A percentile compares a stretch with the other conserved stretches of the same genome.
These are phyloP conservation scores for Myxozyma melibiosi DNA, from an alignment of 805 yeast genomes.

Conservation along the genomic window DNA sequence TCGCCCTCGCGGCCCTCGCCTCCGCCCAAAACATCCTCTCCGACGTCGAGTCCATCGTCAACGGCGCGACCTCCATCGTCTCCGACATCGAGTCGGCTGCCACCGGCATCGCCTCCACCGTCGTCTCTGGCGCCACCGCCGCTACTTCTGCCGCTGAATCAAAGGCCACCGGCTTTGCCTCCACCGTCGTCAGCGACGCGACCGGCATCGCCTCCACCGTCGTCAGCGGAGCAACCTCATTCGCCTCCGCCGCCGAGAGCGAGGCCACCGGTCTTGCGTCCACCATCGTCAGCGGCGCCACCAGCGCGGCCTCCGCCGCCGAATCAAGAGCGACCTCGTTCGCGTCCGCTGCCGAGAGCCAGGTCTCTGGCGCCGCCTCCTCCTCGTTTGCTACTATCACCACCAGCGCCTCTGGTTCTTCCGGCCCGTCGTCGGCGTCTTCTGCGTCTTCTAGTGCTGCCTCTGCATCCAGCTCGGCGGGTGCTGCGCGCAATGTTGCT, in stretches of 20 bases:
- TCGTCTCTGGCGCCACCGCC: neutral
- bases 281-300: neutral
- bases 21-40: neutral
- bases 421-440: neutral
- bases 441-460: conserved; percentile 7
- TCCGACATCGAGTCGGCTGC: conserved; percentile 1
- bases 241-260: conserved; percentile 2
- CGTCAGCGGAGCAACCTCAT: conserved; percentile 1
- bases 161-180: conserved; percentile 6
- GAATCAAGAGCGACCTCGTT: neutral
- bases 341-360: neutral
- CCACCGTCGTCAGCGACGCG: neutral
- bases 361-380: neutral
- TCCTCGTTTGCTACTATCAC: neutral
- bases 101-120: conserved; percentile 5
- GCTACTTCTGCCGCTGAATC: neutral
- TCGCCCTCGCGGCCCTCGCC: neutral
- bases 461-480: conserved; percentile 4
- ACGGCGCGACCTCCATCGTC: conserved; percentile 6
- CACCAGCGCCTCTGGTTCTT: neutral
- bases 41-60: neutral
- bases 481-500: conserved; percentile 2
- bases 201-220: conserved; percentile 1
- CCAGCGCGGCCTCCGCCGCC: neutral
- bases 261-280: neutral